These are phyloP conservation scores for Solanum lycopersicoides DNA, from an alignment of 257 asterid species.

Conservation along the genomic window DNA sequence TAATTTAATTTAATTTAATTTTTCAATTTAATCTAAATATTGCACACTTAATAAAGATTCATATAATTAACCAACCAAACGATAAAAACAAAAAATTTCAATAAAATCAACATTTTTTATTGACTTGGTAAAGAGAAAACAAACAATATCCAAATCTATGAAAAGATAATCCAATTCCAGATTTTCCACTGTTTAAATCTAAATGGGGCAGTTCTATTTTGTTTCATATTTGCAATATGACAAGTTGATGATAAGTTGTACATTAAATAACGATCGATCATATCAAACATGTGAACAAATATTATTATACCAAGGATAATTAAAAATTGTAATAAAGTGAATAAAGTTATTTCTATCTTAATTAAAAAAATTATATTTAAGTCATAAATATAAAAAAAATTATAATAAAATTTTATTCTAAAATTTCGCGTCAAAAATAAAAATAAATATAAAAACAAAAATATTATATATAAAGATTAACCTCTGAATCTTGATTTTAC, in stretches of 20 bases:
- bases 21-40: too few species aligned
- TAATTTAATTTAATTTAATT: too few species aligned
- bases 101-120: not conserved
- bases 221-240: not conserved
- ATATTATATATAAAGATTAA: too few species aligned
- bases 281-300: not conserved
- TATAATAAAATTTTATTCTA: too few species aligned
- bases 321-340: rapidly evolving
- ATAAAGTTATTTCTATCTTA: too few species aligned
- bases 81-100: too few species aligned
- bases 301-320: not conserved
- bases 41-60: too few species aligned
- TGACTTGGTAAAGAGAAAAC: not conserved
- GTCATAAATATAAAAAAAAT: too few species aligned
- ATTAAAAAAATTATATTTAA: rapidly evolving
- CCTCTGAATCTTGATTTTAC: not conserved
- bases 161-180: not conserved
- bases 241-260: not conserved
- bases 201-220: not conserved
- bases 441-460: too few species aligned
- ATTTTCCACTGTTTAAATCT: not conserved
- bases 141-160: not conserved
- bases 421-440: too few species aligned
- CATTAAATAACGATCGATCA: not conserved
- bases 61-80: too few species aligned